Evolutionary conservation across 31 red algal genomes (phyloP).

Genomic region (Asparagopsis taxiformis): DNA sequence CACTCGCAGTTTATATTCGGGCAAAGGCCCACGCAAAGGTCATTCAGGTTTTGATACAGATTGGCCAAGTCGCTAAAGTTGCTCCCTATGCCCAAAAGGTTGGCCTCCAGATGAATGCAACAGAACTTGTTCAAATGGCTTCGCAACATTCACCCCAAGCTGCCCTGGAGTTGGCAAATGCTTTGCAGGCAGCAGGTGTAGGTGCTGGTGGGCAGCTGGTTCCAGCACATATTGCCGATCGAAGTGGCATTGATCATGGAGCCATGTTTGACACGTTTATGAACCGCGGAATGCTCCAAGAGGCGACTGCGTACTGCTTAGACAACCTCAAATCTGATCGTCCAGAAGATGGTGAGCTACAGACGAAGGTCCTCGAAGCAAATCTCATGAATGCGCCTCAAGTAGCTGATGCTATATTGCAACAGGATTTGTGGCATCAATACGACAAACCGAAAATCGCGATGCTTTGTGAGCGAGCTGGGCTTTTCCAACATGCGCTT

Average conservation of each 20-base stretch:
- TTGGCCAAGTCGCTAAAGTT: conserved; percentile 83
- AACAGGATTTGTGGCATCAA: conserved; percentile 95
- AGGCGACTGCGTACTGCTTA: conserved; percentile 91
- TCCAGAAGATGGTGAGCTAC: conserved; percentile 89
- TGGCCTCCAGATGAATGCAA: conserved; percentile 80
- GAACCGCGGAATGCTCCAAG: conserved; percentile 89
- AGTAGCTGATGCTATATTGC: conserved; percentile 95
- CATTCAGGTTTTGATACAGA: conserved; percentile 88
- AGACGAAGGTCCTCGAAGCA: conserved; percentile 95
- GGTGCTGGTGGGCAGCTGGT: conserved; percentile 71
- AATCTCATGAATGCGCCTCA: conserved; percentile 96
- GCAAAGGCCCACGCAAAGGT: conserved; percentile 93
- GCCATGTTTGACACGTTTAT: conserved; percentile 97
- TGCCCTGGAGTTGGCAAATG: conserved; percentile 95
- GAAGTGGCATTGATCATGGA: conserved; percentile 78
- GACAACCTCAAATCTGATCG: conserved; percentile 90
- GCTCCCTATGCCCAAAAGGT: conserved; percentile 88
- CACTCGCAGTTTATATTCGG: conserved; percentile 94
- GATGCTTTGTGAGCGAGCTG: conserved; percentile 93
- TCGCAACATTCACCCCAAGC: conserved; percentile 70
- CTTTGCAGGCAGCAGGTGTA: conserved; percentile 67
- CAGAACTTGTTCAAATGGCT: conserved; percentile 88
- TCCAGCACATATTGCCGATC: conserved; percentile 72
- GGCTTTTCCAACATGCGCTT: conserved; percentile 95
- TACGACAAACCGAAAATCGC: conserved; percentile 94